Conservation (phyloP, 2,329 filamentous ascomycete genomes). For the Spiromastix sp. region DNA sequence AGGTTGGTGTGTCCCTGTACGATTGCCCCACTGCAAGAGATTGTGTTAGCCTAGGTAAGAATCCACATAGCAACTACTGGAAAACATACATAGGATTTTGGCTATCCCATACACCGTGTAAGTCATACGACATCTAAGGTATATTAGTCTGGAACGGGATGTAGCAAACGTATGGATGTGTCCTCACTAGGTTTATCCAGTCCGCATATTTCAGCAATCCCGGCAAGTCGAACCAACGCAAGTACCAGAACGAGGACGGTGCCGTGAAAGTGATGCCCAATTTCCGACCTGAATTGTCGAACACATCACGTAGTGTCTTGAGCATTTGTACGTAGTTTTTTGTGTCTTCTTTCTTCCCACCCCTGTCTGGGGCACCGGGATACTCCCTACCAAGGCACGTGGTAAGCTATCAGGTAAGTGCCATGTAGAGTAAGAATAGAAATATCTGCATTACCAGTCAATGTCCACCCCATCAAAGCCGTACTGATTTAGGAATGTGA, state of each 20-base stretch:
- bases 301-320: constrained; percentile 8
- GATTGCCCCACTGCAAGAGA: constrained; percentile 5
- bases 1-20: constrained; percentile 26
- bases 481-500: constrained; percentile 14
- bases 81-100: constrained; percentile 7
- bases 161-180: too few species aligned
- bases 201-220: constrained; percentile 8
- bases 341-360: constrained; percentile 10
- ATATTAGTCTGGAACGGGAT: too few species aligned
- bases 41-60: neutral
- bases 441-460: constrained; percentile 10
- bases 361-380: constrained; percentile 12
- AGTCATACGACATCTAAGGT: constrained; percentile 17
- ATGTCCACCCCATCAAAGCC: constrained; percentile 17
- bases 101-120: constrained; percentile 18
- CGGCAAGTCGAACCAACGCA: constrained; percentile 21
- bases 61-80: neutral
- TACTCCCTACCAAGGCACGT: constrained; percentile 12
- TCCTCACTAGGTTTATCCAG: constrained; percentile 13
- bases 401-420: neutral
- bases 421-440: too few species aligned
- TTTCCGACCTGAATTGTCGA: constrained; percentile 3
- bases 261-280: constrained; percentile 12
- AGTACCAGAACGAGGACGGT: constrained; percentile 17
- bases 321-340: constrained; percentile 12